Evolutionary conservation across 768 basidiomycete species (phyloP).

Genomic region (Hypsizygus marmoreus): DNA sequence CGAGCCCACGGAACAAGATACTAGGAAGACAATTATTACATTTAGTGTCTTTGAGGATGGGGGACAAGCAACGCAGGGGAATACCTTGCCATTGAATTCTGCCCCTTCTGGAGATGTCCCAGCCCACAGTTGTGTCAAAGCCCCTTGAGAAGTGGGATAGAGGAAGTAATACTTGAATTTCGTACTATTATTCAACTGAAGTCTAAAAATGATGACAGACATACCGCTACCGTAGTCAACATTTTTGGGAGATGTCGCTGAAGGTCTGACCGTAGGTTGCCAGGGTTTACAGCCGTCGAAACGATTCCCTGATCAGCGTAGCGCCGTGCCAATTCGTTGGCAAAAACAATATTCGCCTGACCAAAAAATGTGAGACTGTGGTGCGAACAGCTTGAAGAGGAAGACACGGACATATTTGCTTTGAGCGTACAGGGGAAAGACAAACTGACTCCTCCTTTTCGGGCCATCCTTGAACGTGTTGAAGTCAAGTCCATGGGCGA

Average conservation of each 20-base stretch:
- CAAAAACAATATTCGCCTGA: conserved; percentile 42
- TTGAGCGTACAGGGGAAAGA: conserved; percentile 26
- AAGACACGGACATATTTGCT: conserved; percentile 33
- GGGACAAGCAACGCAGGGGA: conserved; percentile 1
- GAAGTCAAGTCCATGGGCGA: conserved; percentile 32
- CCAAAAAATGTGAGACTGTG: not conserved
- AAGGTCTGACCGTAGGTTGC: conserved; percentile 39
- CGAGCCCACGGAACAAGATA: conserved; percentile 48
- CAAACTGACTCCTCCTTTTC: conserved; percentile 23
- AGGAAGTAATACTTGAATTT: too few species aligned
- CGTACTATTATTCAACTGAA: not conserved
- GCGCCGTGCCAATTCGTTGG: conserved; percentile 40
- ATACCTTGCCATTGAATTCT: conserved; percentile 47
- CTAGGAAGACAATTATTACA: conserved; percentile 18
- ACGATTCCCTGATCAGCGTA: conserved; percentile 44
- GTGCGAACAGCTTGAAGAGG: not conserved
- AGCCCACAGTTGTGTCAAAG: conserved; percentile 51
- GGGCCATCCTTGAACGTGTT: conserved; percentile 46
- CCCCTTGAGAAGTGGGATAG: conserved; percentile 39
- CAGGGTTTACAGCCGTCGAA: conserved; percentile 47
- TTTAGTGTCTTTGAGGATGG: not conserved
- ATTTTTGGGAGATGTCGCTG: conserved; percentile 23
- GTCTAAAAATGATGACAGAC: not conserved
- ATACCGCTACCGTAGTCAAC: conserved; percentile 15
- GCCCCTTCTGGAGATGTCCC: conserved; percentile 45